These are phyloP conservation scores for Nemophila menziesii DNA, from an alignment of 257 asterid genomes.

Conservation along the genomic window DNA sequence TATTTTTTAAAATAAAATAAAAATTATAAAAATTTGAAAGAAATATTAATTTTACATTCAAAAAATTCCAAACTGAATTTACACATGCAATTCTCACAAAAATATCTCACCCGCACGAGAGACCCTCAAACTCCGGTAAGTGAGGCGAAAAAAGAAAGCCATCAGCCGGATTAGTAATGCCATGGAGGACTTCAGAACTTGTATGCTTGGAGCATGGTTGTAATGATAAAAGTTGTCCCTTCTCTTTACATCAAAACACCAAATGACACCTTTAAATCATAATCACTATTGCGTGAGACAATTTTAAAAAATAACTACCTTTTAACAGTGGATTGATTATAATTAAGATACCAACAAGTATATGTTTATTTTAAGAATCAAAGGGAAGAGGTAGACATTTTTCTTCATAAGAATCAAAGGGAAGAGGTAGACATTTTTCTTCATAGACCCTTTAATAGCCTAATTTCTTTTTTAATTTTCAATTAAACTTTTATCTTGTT, in stretches of 20 bases:
- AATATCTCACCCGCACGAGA: too few relatives aligned
- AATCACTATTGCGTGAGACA: slow-evolving; percentile 33
- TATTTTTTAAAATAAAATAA: too few relatives aligned
- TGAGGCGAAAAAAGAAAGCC: background rate
- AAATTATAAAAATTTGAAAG: too few relatives aligned
- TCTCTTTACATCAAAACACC: slow-evolving; percentile 32
- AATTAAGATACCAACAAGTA: background rate
- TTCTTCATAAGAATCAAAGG: slow-evolving; percentile 4
- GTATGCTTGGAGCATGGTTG: slow-evolving; percentile 54
- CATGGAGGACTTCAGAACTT: slow-evolving; percentile 6
- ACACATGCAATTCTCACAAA: too few relatives aligned
- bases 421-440: background rate
- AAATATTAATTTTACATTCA: too few relatives aligned
- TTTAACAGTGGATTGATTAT: slow-evolving; percentile 4
- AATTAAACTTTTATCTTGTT: too few relatives aligned
- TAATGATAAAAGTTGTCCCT: slow-evolving; percentile 32
- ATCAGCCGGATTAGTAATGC: slow-evolving; percentile 4
- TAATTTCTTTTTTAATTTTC: too few relatives aligned
- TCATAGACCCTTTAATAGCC: too few relatives aligned
- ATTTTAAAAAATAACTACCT: slow-evolving; percentile 8
- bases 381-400: background rate
- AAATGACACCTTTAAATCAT: slow-evolving; percentile 35
- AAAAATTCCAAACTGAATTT: too few relatives aligned
- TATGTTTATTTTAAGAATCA: slow-evolving; percentile 2
- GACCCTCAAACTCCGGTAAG: too few relatives aligned